Evolutionary conservation across 345 rosid genomes (phyloP).

Genomic region (Salix caprea): DNA sequence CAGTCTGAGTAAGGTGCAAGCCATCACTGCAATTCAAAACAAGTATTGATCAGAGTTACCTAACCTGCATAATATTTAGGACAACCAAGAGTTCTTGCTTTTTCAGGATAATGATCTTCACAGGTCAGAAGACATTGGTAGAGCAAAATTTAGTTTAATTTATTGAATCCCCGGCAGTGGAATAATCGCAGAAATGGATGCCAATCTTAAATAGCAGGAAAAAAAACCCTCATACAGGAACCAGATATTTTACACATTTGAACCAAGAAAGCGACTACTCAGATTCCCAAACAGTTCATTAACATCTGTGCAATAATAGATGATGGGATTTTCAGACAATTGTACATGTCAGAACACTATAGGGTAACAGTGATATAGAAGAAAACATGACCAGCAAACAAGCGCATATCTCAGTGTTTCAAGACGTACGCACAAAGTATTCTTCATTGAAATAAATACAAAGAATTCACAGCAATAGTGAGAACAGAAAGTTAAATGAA

Average conservation of each 20-base stretch:
- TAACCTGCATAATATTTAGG: not conserved
- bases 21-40: slow-evolving; percentile 57
- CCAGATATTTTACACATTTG: not conserved
- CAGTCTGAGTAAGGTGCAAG: slow-evolving; percentile 53
- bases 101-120: not conserved
- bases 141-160: not conserved
- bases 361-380: not conserved
- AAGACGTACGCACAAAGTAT: not conserved
- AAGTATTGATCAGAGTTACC: not conserved
- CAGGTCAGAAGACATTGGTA: not conserved
- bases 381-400: not conserved
- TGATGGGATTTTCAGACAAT: not conserved
- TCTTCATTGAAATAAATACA: not conserved
- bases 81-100: not conserved
- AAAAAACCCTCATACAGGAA: not conserved
- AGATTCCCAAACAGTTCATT: not conserved
- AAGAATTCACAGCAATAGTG: not conserved
- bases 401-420: not conserved
- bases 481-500: not conserved
- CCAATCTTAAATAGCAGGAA: not conserved
- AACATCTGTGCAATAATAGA: not conserved
- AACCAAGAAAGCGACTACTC: not conserved
- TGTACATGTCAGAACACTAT: not conserved
- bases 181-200: not conserved
- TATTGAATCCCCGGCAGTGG: not conserved